Evolutionary conservation across 1,284 basidiomycete genomes (phyloP).

Genomic region (Prillingera fragicola): DNA sequence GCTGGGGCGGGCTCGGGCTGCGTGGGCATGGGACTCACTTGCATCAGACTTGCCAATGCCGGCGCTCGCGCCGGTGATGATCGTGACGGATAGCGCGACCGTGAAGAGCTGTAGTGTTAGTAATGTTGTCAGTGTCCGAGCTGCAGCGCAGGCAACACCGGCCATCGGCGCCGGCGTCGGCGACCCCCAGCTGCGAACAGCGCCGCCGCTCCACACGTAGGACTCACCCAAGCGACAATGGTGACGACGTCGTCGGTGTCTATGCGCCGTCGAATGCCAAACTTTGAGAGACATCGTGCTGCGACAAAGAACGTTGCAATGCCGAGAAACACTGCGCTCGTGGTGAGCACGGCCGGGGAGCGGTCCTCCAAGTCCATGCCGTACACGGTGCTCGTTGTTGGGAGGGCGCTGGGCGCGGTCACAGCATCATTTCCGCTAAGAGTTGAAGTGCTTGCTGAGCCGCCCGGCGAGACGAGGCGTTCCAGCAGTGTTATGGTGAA

Average conservation of each 20-base stretch:
- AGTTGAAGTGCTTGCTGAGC: too few relatives aligned
- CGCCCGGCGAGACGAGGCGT: too few relatives aligned
- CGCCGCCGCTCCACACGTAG: too few relatives aligned
- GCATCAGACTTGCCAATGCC: constrained; percentile 39
- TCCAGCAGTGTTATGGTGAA: too few relatives aligned
- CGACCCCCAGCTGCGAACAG: background rate
- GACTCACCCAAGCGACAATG: constrained; percentile 43
- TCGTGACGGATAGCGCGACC: constrained; percentile 23
- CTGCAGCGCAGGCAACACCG: background rate
- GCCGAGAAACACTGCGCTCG: constrained; percentile 32
- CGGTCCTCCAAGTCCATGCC: constrained; percentile 21
- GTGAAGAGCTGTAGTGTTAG: constrained; percentile 29
- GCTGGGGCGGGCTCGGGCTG: too few relatives aligned
- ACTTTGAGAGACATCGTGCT: constrained; percentile 40
- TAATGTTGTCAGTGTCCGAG: constrained; percentile 2
- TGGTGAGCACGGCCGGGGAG: constrained; percentile 31
- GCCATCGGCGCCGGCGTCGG: background rate
- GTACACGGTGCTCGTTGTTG: too few relatives aligned
- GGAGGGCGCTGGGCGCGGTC: too few relatives aligned
- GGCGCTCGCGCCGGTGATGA: constrained; percentile 33
- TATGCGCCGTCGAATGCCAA: constrained; percentile 32
- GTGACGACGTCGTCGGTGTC: constrained; percentile 40
- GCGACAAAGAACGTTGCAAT: constrained; percentile 38
- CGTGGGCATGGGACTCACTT: constrained; percentile 29
- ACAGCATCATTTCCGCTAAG: too few relatives aligned